Evolutionary conservation across 2,329 filamentous ascomycete species (phyloP), one percentile per base, ranked within the genome.

Genomic region (Nemania serpens): DNA sequence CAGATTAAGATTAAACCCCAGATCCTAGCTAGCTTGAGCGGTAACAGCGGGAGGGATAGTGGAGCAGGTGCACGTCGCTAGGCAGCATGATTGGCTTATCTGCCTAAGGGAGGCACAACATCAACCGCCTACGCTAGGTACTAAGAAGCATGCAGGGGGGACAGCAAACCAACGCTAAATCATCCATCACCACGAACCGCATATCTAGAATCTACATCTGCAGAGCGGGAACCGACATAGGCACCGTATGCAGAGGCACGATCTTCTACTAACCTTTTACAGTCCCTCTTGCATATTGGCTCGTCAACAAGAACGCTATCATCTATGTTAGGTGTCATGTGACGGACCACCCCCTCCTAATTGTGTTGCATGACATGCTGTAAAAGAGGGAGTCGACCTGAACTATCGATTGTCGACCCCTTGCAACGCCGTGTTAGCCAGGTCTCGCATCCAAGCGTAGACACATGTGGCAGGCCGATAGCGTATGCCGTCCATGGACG

Each of bases 31-130:
- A 5, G 36, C 36, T 39, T 39, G 36, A 37, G 47, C 47, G 47
- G 47, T 7, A 49, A 49, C n/a, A 37, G 47, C 47, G 33, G 45
- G 45, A 46, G 12, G 11, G 15, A 11, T 10, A 4, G 43, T 20
- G 6, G 5, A 43, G 41, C 20, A n/a, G 41, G 41, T 20, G n/a
- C 39, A 29, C 25, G 3, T 29, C 25, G 25, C 3, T 7, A 29
- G 25, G 25, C 39, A n/a, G 7, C 4, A 50, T 61, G 45, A 62
- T 59, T 62, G 59, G 59, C 45, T 18, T 11, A 29, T 18, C 5
- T n/a, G n/a, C n/a, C n/a, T n/a, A 5, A 13, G 12, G 18, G 29
- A 22, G 22, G 20, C 22, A 53, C 52, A 36, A 56, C 53, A 57
- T 34, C 17, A 49, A 39, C 15, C n/a, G 11, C 36, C 36, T n/a